A percentile compares a stretch with the other conserved stretches of the same genome.
phyloP scores from a whole-genome alignment of 139 green algal species.

The Limnomonas spitsbergensis region DNA sequence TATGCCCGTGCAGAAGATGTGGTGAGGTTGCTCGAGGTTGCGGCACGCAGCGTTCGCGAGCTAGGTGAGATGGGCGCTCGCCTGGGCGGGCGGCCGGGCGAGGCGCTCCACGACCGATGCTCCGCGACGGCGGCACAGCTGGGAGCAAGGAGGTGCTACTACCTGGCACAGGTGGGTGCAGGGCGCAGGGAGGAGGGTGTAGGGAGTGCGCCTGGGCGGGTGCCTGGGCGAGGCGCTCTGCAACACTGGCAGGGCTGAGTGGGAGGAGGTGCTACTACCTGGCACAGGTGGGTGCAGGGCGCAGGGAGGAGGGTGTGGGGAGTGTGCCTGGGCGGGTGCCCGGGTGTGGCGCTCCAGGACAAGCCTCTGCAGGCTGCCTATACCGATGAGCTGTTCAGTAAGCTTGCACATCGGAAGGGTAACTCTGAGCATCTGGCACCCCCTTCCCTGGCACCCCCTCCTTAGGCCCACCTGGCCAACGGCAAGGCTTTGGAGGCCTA shows the following conservation, averaged over 20 bases:
- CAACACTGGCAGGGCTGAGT: not conserved
- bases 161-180: constrained; percentile 17
- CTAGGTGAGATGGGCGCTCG: constrained; percentile 58
- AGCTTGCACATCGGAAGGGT: no score
- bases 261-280: constrained; percentile 3
- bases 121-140: not conserved
- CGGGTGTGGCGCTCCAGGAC: constrained; percentile 49
- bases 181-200: no score
- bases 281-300: constrained; percentile 16
- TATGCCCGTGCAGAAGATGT: constrained; percentile 63
- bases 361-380: no score
- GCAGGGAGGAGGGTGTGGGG: constrained; percentile 23
- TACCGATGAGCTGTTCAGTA: no score
- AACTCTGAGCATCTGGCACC: no score
- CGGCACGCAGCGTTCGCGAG: constrained; percentile 46
- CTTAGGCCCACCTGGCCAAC: constrained; percentile 47
- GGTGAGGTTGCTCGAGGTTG: constrained; percentile 51
- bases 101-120: constrained; percentile 48
- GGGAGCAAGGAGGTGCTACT: not conserved
- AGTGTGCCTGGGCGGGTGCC: constrained; percentile 45
- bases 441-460: no score
- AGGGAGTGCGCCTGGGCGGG: constrained; percentile 50
- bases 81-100: constrained; percentile 53
- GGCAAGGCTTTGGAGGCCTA: constrained; percentile 54
- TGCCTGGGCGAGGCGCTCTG: constrained; percentile 51